Evolutionary conservation across 495 filamentous ascomycete genomes (phyloP).

Genomic region (Penicillium taxi): DNA sequence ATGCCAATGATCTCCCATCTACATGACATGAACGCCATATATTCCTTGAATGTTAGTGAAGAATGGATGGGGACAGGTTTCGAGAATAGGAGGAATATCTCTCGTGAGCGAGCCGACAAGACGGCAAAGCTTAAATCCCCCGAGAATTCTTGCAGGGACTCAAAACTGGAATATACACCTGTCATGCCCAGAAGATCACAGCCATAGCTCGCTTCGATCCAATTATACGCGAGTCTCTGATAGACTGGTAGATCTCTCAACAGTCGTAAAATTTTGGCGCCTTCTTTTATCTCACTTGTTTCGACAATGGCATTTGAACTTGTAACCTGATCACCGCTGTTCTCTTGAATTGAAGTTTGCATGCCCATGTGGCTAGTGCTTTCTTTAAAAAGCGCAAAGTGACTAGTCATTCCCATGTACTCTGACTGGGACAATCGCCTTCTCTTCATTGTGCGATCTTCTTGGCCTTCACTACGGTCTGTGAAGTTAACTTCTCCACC

Average conservation of each 20-base stretch:
- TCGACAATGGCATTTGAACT: not conserved
- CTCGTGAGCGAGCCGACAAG: not conserved
- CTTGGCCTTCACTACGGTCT: too few relatives aligned
- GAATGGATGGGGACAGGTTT: not conserved
- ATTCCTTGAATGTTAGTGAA: not conserved
- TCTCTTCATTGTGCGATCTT: not conserved
- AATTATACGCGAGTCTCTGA: not conserved
- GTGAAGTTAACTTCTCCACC: too few relatives aligned
- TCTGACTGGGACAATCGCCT: conserved; percentile 4
- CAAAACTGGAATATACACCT: not conserved
- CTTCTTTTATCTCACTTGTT: not conserved
- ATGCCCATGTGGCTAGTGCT: conserved; percentile 1
- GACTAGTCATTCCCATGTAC: conserved; percentile 5
- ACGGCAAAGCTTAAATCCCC: not conserved
- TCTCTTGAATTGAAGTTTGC: conserved; percentile 1
- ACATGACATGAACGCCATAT: conserved; percentile 1
- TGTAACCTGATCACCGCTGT: not conserved
- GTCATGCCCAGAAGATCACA: not conserved
- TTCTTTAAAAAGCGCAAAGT: conserved; percentile 5
- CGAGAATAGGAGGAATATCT: not conserved
- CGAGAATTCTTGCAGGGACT: not conserved
- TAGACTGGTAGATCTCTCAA: not conserved
- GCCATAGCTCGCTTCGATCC: not conserved
- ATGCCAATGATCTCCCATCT: conserved; percentile 5
- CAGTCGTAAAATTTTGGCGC: not conserved